Base-by-base conservation (phyloP, 139 green algal species). In the Chlamydomonas incerta region DNA sequence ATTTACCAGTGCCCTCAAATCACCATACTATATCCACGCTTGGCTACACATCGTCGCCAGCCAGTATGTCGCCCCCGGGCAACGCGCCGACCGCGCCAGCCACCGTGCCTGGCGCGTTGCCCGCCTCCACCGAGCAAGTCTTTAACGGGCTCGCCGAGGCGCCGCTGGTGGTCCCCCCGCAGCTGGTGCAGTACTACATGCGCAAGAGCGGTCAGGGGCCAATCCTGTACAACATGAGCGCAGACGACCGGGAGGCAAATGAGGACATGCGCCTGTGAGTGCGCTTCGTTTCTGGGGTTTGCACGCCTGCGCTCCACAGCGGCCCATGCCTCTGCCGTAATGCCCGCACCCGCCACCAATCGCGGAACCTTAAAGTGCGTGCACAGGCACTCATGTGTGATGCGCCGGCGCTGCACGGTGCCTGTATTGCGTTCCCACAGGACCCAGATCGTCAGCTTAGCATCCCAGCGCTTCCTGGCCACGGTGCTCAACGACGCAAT, bases 181-280 rank as follows among this genome's bases (percentile, higher is more conserved):
- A 83, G 26, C 46, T 83, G 29, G 77, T 83, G 5, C 77, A 83
- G 13, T 83, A 74, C 47, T 83, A 52, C 46, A 83, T 83, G 77
- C 77, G 77, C 9, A 83, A 83, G 31, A 74, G 63, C 31, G 77
- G 77, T 0, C 77, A 83, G 28, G 77, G 77, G 5, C 77, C 77
- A 18, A 50, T 83, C 14, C 67, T 83, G 0, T 83, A 74, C 26
- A 83, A 74, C 41, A 83, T 74, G 23, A 66, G 41, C 63, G 37
- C 77, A 1, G 77, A 83, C 20, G 77, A 83, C 18, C 63, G 63
- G 26, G 77, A 83, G 47, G 74, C 63, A 41, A 83, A 83, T 63
- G 77, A 83, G 63, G 77, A 83, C 77, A 83, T 83, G 77, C 77
- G 77, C 3, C 23, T 83, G 77, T 83, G 20, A 83, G 77, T 46